These are phyloP conservation scores for Lactarius sp. DNA, from an alignment of 768 basidiomycete species.

Conservation along the genomic window DNA sequence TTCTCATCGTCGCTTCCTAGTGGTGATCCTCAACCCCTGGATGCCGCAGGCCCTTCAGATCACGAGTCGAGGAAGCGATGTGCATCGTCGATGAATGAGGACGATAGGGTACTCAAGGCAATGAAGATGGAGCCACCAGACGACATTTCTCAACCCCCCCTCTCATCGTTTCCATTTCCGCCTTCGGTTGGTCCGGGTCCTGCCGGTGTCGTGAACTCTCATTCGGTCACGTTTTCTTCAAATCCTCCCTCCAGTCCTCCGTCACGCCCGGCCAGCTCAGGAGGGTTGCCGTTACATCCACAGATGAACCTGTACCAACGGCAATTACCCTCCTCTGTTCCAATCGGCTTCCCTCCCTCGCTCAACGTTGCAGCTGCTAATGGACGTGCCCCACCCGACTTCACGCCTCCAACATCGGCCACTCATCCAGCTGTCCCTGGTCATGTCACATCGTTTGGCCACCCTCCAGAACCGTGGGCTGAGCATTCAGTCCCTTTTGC, in stretches of 20 bases:
- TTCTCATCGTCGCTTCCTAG: constrained; percentile 25
- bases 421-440: constrained; percentile 27
- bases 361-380: constrained; percentile 26
- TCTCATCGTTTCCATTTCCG: constrained; percentile 25
- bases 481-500: constrained; percentile 16
- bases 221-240: constrained; percentile 25
- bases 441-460: constrained; percentile 33
- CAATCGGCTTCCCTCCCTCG: constrained; percentile 26
- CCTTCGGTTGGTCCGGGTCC: constrained; percentile 24
- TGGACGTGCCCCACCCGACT: constrained; percentile 26
- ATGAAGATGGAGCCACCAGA: constrained; percentile 48
- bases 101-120: constrained; percentile 42
- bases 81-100: constrained; percentile 42
- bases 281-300: constrained; percentile 27
- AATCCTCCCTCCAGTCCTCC: constrained; percentile 26
- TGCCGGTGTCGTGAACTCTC: constrained; percentile 15
- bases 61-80: constrained; percentile 46
- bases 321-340: constrained; percentile 13
- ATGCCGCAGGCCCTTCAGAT: constrained; percentile 35
- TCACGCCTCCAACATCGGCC: constrained; percentile 26
- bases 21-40: constrained; percentile 30
- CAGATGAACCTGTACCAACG: constrained; percentile 26
- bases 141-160: constrained; percentile 32
- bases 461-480: constrained; percentile 25
- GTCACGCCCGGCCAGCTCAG: constrained; percentile 35